Evolutionary conservation across 2,329 filamentous ascomycete genomes (phyloP).

Genomic region (Alternaria sp.): DNA sequence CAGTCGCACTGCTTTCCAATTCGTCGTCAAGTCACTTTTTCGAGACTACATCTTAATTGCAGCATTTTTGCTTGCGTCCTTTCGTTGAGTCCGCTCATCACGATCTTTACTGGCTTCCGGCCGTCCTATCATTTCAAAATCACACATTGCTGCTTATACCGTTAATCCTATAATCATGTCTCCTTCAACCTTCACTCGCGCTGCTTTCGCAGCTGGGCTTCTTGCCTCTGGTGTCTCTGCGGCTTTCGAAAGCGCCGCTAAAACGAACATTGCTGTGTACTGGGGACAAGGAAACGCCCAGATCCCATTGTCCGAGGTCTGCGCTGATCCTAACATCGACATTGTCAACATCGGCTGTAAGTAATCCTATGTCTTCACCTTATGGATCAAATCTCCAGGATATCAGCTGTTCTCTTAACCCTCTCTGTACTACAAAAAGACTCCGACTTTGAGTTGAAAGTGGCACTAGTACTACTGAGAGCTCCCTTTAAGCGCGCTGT

Average conservation of each 20-base stretch:
- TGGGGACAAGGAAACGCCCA: conserved; percentile 65
- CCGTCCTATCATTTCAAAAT: conserved; percentile 51
- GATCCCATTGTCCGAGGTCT: conserved; percentile 60
- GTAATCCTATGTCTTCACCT: not conserved
- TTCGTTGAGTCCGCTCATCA: conserved; percentile 58
- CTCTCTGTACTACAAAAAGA: too few relatives aligned
- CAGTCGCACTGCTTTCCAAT: conserved; percentile 34
- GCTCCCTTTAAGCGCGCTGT: not conserved
- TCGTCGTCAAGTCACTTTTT: conserved; percentile 41
- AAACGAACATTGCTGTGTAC: conserved; percentile 63
- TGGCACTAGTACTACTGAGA: too few relatives aligned
- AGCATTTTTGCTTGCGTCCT: conserved; percentile 63
- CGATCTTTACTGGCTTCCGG: conserved; percentile 52
- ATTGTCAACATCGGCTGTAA: conserved; percentile 63
- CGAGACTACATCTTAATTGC: conserved; percentile 44
- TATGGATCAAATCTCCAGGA: not conserved
- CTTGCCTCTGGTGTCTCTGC: conserved; percentile 50
- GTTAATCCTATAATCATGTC: conserved; percentile 51
- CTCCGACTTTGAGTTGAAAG: too few relatives aligned
- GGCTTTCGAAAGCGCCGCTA: conserved; percentile 54
- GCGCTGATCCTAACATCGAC: conserved; percentile 61
- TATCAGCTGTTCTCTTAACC: too few relatives aligned
- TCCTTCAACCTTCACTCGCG: conserved; percentile 37
- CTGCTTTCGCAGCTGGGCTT: conserved; percentile 49
- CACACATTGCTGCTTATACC: conserved; percentile 31